Conservation (phyloP, 148 eudicot genomes). For the Fagopyrum homotropicum region DNA sequence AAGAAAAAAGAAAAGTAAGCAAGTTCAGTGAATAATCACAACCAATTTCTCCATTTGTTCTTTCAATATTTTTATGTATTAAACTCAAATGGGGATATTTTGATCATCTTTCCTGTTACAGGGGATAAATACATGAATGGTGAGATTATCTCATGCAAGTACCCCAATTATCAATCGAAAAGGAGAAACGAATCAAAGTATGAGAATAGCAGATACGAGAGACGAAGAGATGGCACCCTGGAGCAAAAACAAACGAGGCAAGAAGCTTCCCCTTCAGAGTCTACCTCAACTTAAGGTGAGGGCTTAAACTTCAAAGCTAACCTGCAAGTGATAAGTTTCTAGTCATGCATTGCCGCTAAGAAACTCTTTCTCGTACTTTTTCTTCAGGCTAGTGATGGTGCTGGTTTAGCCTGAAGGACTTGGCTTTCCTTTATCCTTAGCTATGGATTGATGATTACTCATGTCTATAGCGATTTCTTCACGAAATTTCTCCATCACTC, state of each 20-base stretch:
- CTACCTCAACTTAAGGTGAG: conserved; percentile 48
- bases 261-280: conserved; percentile 49
- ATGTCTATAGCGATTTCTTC: no score
- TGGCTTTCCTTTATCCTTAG: background rate
- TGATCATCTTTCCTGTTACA: conserved; percentile 15
- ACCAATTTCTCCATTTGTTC: background rate
- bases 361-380: background rate
- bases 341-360: background rate
- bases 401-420: conserved; percentile 1
- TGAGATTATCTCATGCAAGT: conserved; percentile 84
- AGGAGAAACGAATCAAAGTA: conserved; percentile 44
- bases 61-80: background rate
- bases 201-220: conserved; percentile 68
- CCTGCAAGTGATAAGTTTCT: background rate
- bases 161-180: conserved; percentile 91
- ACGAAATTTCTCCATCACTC: no score
- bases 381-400: background rate
- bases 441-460: background rate
- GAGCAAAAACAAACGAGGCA: conserved; percentile 45
- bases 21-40: background rate
- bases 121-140: conserved; percentile 88
- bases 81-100: background rate
- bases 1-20: background rate
- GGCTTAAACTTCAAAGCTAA: background rate
- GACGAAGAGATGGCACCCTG: conserved; percentile 84